A percentile compares a stretch with the other conserved stretches of the same genome.
These are phyloP conservation scores for Geranium rotundifolium DNA, from an alignment of 345 rosid genomes.

Conservation along the genomic window DNA sequence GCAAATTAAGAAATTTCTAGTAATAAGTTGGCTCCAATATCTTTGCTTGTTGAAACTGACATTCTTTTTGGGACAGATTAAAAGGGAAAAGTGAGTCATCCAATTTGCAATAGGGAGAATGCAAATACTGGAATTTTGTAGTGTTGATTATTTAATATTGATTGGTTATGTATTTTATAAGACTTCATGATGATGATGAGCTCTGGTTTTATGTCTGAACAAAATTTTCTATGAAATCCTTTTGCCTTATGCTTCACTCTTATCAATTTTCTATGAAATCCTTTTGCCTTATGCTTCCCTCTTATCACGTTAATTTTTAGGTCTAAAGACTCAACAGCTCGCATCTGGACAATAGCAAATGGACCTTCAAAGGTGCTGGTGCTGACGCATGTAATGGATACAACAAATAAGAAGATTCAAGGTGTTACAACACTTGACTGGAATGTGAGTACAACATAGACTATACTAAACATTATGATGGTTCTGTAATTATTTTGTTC, in stretches of 20 bases:
- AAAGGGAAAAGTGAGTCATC: background rate
- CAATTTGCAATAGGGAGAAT: background rate
- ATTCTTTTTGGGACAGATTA: background rate
- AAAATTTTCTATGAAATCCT: background rate
- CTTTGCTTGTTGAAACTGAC: too few relatives aligned
- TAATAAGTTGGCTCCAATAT: too few relatives aligned
- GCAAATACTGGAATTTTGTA: background rate
- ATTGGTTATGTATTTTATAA: too few relatives aligned
- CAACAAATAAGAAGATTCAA: conserved; percentile 90
- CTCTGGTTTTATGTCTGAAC: too few relatives aligned
- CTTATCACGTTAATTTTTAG: conserved; percentile 21
- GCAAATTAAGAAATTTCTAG: too few relatives aligned
- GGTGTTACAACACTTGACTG: conserved; percentile 98
- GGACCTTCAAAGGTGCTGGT: conserved; percentile 47
- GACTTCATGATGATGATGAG: background rate
- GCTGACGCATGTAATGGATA: conserved; percentile 89
- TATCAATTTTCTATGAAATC: background rate
- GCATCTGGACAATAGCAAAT: conserved; percentile 84
- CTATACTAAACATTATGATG: too few relatives aligned
- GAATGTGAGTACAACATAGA: conserved; percentile 56
- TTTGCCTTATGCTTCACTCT: conserved; percentile 3
- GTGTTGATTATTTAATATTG: too few relatives aligned
- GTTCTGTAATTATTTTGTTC: background rate
- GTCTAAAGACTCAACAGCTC: conserved; percentile 98
- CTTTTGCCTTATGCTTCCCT: conserved; percentile 3